These are phyloP conservation scores for Hypoxylon sp. DNA, from an alignment of 2,329 filamentous ascomycete genomes.

Conservation along the genomic window DNA sequence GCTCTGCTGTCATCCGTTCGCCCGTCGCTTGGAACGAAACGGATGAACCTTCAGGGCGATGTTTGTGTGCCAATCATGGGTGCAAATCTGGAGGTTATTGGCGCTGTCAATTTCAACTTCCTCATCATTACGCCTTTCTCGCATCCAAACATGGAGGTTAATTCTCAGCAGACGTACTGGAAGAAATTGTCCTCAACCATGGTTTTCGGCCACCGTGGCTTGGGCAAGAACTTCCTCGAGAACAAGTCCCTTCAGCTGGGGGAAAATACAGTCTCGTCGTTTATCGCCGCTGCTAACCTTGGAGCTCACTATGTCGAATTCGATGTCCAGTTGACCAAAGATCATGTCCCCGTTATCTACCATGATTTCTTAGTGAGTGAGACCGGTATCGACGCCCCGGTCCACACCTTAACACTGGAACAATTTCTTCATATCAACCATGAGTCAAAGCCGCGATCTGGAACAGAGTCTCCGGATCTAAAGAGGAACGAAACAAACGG, in stretches of 20 bases:
- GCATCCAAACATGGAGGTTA: slow-evolving; percentile 94
- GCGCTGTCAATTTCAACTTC: slow-evolving; percentile 97
- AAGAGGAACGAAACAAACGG: slow-evolving; percentile 49
- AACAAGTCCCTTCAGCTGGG: slow-evolving; percentile 92
- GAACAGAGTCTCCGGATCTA: slow-evolving; percentile 48
- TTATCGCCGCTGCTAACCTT: slow-evolving; percentile 94
- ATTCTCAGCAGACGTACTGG: slow-evolving; percentile 94
- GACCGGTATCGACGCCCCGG: slow-evolving; percentile 95
- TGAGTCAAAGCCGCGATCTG: slow-evolving; percentile 63
- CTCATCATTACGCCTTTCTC: slow-evolving; percentile 93
- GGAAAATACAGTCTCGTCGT: slow-evolving; percentile 95
- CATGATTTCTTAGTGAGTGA: slow-evolving; percentile 98
- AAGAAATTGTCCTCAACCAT: slow-evolving; percentile 91
- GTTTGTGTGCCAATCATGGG: slow-evolving; percentile 92
- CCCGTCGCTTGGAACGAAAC: slow-evolving; percentile 83
- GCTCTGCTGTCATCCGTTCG: slow-evolving; percentile 90
- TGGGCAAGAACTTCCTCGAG: slow-evolving; percentile 90
- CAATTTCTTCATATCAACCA: slow-evolving; percentile 92
- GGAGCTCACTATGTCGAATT: slow-evolving; percentile 83
- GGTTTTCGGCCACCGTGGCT: slow-evolving; percentile 79
- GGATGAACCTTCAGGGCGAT: slow-evolving; percentile 94
- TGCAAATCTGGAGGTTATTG: slow-evolving; percentile 89
- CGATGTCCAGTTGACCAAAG: slow-evolving; percentile 98
- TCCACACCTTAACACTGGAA: slow-evolving; percentile 93
- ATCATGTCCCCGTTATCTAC: slow-evolving; percentile 97